phyloP scores from a whole-genome alignment of 148 eudicot species.

The Suaeda aralocaspica region DNA sequence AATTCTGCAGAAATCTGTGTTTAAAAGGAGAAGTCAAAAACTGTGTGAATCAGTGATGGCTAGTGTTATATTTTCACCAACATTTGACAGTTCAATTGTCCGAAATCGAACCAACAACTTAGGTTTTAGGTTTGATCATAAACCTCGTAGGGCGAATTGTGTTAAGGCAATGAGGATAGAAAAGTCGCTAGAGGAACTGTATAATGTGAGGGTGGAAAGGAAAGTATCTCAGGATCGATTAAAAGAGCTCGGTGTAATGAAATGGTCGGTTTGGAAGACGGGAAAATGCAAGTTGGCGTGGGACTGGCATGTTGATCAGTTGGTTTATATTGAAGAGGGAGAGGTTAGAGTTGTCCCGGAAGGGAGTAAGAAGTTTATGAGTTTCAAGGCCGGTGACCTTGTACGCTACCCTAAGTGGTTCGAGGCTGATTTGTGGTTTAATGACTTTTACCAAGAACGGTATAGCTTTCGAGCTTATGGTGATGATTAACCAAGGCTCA shows the following conservation, averaged over 20 bases:
- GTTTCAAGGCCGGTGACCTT: constrained; percentile 86
- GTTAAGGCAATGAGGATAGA: constrained; percentile 53
- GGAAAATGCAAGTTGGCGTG: constrained; percentile 90
- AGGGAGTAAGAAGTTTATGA: constrained; percentile 74
- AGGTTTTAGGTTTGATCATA: neutral
- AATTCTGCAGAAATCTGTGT: constrained; percentile 12
- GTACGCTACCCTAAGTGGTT: constrained; percentile 97
- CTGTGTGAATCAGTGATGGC: constrained; percentile 42
- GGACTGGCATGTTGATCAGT: constrained; percentile 98
- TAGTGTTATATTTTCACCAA: constrained; percentile 35
- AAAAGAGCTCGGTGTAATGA: constrained; percentile 62
- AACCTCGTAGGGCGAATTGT: constrained; percentile 6
- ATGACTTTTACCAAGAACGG: constrained; percentile 81
- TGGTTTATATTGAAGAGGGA: constrained; percentile 92
- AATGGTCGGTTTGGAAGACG: constrained; percentile 91
- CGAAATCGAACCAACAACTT: constrained; percentile 22
- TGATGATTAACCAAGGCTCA: constrained; percentile 51
- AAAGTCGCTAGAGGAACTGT: constrained; percentile 78
- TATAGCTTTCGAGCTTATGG: constrained; percentile 90
- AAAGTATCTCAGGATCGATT: constrained; percentile 57
- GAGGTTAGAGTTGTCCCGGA: constrained; percentile 97
- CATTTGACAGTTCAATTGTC: constrained; percentile 32
- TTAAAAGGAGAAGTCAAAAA: neutral
- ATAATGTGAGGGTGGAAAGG: constrained; percentile 69
- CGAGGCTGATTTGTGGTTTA: constrained; percentile 92